Evolutionary conservation across 2,329 filamentous ascomycete species (phyloP), one percentile per base, ranked within the genome.

Genomic region (Cladosporium velox): DNA sequence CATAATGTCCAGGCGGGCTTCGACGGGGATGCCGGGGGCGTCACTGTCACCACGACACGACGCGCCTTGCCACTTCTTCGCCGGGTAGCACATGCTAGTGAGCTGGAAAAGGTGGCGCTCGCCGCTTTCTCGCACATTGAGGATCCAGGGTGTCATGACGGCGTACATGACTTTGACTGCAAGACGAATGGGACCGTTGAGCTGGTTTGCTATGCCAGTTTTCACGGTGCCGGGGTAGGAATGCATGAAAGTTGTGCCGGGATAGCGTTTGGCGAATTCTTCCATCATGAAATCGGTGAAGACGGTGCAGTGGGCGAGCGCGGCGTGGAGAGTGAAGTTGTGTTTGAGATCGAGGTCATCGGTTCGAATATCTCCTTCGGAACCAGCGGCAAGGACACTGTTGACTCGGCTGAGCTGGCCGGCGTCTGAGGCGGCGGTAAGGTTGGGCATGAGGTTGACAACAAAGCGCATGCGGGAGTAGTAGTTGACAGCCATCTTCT

Each of bases 401-500:
- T 88, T 80, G 10, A 87, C 84, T 10, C 86, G 84, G 0, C 83
- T 80, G 28, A 87, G 78, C 57, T 77, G 72, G 57, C 70, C 66
- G 4, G 68, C 69, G 5, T 76, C 68, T 0, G 79, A 70, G 0
- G 85, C 80, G n/a, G 71, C 72, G 12, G 78, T 77, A 2, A 90
- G 79, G 0, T 84, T 49, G 3, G 87, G 87, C 10, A 88, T 82
- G 0, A 90, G 81, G 64, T 87, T 86, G 54, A 80, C 66, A 14
- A 84, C 79, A 71, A 88, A 85, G 47, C 85, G 85, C 68, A 84
- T 81, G 24, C 87, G 87, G 4, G 84, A 80, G 75, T 89, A 88
- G 75, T 84, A 85, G 24, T 79, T 78, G 18, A 89, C 79, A 8
- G 83, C 79, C 28, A 82, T 79, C 35, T 82, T 79, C 32, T 81